Conservation (phyloP, 352 stramenopile species). For the Globisporangium sylvaticum region DNA sequence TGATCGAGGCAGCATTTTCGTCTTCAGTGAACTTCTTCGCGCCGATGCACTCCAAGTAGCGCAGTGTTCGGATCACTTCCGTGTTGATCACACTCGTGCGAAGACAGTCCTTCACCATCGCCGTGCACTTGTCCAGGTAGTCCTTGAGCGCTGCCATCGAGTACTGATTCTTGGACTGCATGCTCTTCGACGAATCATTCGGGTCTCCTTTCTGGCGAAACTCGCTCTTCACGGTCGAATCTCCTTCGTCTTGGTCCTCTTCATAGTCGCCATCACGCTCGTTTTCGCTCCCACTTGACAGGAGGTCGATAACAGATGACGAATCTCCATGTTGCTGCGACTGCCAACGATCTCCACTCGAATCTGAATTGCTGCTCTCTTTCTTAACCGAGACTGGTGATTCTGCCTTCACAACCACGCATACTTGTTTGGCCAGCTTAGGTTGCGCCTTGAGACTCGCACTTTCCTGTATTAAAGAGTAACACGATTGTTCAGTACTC, state of each 20-base stretch:
- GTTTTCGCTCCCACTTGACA: background rate
- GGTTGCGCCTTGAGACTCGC: background rate
- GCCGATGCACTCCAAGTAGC: background rate
- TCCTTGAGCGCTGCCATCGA: background rate
- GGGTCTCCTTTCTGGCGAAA: background rate
- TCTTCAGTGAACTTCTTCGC: background rate
- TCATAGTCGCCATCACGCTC: background rate
- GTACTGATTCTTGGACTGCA: background rate
- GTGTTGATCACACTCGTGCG: background rate
- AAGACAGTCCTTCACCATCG: background rate
- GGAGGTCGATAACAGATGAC: background rate
- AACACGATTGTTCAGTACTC: background rate
- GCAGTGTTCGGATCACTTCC: background rate
- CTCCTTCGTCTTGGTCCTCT: background rate
- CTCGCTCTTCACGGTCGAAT: background rate
- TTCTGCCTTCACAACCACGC: background rate
- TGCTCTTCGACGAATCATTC: background rate
- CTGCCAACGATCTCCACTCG: background rate
- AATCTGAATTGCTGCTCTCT: background rate
- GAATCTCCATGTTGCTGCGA: background rate
- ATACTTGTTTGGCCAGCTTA: background rate
- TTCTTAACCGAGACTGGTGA: background rate
- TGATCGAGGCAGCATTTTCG: background rate
- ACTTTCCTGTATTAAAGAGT: background rate
- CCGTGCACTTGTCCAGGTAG: background rate